These are phyloP conservation scores for Trametes elegans DNA, from an alignment of 768 basidiomycete species.

Conservation along the genomic window DNA sequence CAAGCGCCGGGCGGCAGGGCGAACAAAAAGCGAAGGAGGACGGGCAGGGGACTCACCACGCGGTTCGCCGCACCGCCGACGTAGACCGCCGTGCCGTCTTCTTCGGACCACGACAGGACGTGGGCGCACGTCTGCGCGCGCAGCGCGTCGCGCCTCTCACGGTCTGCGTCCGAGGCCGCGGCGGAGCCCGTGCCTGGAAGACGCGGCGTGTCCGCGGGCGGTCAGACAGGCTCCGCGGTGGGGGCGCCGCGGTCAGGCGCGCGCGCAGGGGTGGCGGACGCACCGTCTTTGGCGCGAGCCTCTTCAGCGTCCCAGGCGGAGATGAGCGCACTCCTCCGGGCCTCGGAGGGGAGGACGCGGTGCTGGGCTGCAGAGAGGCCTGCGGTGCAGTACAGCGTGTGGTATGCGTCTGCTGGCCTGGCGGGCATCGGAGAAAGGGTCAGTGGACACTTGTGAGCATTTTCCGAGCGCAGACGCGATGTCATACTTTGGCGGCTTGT, in stretches of 20 bases:
- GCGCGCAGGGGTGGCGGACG: constrained; percentile 11
- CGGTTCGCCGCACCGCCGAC: constrained; percentile 64
- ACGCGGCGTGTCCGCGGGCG: background rate
- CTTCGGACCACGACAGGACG: constrained; percentile 65
- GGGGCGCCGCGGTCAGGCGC: constrained; percentile 3
- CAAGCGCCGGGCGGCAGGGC: background rate
- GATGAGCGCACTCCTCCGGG: constrained; percentile 18
- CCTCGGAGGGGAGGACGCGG: constrained; percentile 39
- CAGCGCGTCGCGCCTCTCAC: constrained; percentile 29
- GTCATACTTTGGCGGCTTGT: constrained; percentile 91
- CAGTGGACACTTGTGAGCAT: background rate
- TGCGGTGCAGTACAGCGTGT: constrained; percentile 89
- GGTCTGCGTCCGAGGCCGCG: constrained; percentile 13
- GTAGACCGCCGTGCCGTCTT: constrained; percentile 52
- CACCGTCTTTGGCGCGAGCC: constrained; percentile 8
- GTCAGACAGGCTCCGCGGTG: constrained; percentile 5
- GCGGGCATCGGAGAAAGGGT: background rate
- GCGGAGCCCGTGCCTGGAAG: constrained; percentile 9
- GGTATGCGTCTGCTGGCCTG: constrained; percentile 91
- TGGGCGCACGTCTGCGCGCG: constrained; percentile 50
- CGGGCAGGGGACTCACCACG: constrained; percentile 44
- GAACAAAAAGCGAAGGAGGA: too few relatives aligned
- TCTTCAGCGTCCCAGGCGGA: constrained; percentile 19
- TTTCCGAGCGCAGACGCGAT: background rate
- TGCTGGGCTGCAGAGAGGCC: constrained; percentile 92